Evolutionary conservation across 2,329 filamentous ascomycete species (phyloP).

Genomic region (Dothideomycetes sp.): DNA sequence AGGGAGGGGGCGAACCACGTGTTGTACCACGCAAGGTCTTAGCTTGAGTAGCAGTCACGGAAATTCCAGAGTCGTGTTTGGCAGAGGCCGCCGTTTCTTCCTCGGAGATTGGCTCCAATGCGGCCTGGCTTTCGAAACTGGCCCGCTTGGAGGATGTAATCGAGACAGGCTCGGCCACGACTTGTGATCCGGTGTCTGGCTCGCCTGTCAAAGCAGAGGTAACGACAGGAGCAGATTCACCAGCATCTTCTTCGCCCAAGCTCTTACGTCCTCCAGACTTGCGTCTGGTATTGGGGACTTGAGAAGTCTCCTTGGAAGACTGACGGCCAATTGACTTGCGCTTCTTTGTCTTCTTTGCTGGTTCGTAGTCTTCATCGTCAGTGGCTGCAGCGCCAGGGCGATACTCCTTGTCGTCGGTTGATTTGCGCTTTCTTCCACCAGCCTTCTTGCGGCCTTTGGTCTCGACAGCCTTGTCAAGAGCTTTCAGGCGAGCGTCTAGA

Average conservation of each 20-base stretch:
- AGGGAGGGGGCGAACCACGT: constrained; percentile 15
- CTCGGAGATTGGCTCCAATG: constrained; percentile 22
- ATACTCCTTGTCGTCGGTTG: constrained; percentile 20
- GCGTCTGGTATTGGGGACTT: neutral
- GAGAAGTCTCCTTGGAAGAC: neutral
- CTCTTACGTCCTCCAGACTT: constrained; percentile 4
- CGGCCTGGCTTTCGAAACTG: constrained; percentile 16
- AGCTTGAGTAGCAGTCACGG: constrained; percentile 1
- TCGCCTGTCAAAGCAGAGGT: no score
- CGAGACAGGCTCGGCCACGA: neutral
- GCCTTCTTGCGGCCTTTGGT: constrained; percentile 2
- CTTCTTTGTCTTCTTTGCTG: constrained; percentile 16
- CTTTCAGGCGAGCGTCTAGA: constrained; percentile 19
- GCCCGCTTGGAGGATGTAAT: constrained; percentile 8
- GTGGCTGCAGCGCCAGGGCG: constrained; percentile 11
- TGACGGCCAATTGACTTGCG: constrained; percentile 17
- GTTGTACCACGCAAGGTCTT: no score
- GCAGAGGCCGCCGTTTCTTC: constrained; percentile 12
- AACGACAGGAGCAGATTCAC: no score
- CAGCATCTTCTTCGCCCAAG: no score
- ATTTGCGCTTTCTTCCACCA: constrained; percentile 27
- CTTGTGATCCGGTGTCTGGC: neutral
- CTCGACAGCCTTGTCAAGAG: constrained; percentile 16
- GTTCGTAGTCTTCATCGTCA: constrained; percentile 7
- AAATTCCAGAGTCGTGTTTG: constrained; percentile 5